Base-by-base conservation (phyloP, 2,329 filamentous ascomycete species). In the Fusarium veterinarium region DNA sequence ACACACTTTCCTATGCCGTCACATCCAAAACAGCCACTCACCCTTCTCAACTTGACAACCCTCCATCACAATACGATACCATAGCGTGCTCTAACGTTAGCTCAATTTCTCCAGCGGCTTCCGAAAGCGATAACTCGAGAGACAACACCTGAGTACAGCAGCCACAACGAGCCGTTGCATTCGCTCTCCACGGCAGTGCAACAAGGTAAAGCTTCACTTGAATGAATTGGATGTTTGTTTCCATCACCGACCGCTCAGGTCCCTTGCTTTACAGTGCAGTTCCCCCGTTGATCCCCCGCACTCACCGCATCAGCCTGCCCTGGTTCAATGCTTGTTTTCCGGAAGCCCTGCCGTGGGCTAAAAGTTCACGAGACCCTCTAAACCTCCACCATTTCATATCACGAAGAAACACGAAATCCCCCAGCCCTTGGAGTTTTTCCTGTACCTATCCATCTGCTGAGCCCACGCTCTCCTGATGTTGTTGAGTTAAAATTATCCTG, bases 241-340 rank as follows among this genome's bases (percentile, higher is more conserved):
- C 33, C n/a, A 69, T 60, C 48, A 59, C 45, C 56, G 45, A 35
- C 57, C 42, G 17, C 33, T 48, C 49, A 48, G 42, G 28, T 55
- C 35, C 41, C 41, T 48, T 42, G 41, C 44, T 56, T 41, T 31
- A 31, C 64, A 51, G 48, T 35, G 48, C 48, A 51, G 30, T 37
- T 28, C 42, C 37, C 45, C n/a, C 42, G 68, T 58, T 67, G 51
- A 70, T 66, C 68, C 73, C 75, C 74, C 75, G 73, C 75, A 76
- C 73, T 71, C 75, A 77, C 75, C 75, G 73, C 73, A 75, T 71
- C 74, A 63, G 63, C 61, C 65, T 28, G 53, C 42, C 56, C 63
- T 73, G 64, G 67, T 61, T 69, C 65, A 41, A 64, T 67, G 41
- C 49, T 48, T 45, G n/a, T 65, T 64, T 67, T 59, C 61, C 70